Percentiles rank a stretch among this genome's conserved stretches.
Conservation (phyloP, 257 asterid species). For the Fraxinus americana region DNA sequence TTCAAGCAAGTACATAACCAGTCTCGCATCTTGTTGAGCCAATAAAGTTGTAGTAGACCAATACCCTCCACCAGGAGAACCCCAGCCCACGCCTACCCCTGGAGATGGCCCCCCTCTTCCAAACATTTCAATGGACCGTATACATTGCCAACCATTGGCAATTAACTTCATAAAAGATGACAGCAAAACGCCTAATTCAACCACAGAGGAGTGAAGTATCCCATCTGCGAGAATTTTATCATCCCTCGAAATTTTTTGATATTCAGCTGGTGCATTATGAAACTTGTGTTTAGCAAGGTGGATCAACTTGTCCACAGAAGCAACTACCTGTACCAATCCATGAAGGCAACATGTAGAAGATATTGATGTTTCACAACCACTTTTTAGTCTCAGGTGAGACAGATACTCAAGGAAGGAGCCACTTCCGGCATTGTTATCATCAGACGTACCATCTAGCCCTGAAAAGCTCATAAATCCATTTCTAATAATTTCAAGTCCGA, state of each 20-base stretch:
- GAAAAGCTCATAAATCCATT: slow-evolving; percentile 53
- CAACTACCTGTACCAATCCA: slow-evolving; percentile 63
- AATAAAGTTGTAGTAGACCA: slow-evolving; percentile 68
- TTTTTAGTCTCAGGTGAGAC: slow-evolving; percentile 52
- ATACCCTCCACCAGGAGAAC: slow-evolving; percentile 89
- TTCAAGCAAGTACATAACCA: slow-evolving; percentile 62
- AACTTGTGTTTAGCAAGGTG: slow-evolving; percentile 52
- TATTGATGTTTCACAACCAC: slow-evolving; percentile 54
- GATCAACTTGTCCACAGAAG: slow-evolving; percentile 69
- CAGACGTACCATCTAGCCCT: slow-evolving; percentile 29
- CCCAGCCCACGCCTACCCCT: slow-evolving; percentile 99
- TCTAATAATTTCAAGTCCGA: slow-evolving; percentile 64
- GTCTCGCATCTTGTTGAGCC: slow-evolving; percentile 70
- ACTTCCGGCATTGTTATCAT: slow-evolving; percentile 26
- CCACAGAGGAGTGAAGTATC: slow-evolving; percentile 50
- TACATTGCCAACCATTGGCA: slow-evolving; percentile 40
- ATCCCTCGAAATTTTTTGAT: slow-evolving; percentile 37
- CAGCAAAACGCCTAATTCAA: slow-evolving; percentile 48
- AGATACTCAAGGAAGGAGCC: slow-evolving; percentile 55
- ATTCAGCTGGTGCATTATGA: slow-evolving; percentile 35
- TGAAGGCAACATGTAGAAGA: slow-evolving; percentile 83
- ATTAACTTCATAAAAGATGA: slow-evolving; percentile 42
- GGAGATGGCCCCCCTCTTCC: slow-evolving; percentile 99
- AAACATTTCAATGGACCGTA: slow-evolving; percentile 57
- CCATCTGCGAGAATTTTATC: slow-evolving; percentile 74